Evolutionary conservation across 2,329 filamentous ascomycete genomes (phyloP).

Genomic region (Colletotrichum eremochloae): DNA sequence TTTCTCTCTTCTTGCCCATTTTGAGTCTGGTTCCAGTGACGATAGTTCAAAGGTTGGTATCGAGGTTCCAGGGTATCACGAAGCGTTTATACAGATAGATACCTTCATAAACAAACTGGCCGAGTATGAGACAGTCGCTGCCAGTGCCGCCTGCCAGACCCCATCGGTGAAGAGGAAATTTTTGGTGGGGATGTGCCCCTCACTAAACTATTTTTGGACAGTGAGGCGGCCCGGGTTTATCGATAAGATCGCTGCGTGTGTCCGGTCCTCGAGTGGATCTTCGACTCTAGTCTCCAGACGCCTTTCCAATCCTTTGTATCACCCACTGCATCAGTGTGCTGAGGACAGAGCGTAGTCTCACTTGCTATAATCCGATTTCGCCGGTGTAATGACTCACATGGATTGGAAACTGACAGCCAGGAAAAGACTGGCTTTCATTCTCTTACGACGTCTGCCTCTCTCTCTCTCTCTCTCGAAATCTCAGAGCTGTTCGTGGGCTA

Average conservation of each 20-base stretch:
- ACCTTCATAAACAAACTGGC: neutral
- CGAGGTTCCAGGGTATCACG: neutral
- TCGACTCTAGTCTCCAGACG: neutral
- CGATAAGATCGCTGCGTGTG: slow-evolving; percentile 34
- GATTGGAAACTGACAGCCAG: neutral
- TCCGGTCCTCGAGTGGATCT: slow-evolving; percentile 4
- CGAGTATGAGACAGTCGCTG: slow-evolving; percentile 26
- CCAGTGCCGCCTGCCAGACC: slow-evolving; percentile 5
- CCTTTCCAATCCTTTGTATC: neutral
- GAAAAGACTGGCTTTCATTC: neutral
- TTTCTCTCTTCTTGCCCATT: slow-evolving; percentile 66
- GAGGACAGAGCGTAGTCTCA: neutral
- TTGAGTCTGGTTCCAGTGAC: slow-evolving; percentile 20
- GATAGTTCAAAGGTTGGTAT: neutral
- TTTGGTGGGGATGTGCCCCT: slow-evolving; percentile 55
- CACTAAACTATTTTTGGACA: slow-evolving; percentile 53
- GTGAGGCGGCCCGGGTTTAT: slow-evolving; percentile 6
- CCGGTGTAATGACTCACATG: accelerated
- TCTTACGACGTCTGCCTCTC: neutral
- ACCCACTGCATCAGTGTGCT: neutral
- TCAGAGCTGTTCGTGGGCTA: neutral
- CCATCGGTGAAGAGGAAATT: slow-evolving; percentile 51
- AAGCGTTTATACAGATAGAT: neutral
- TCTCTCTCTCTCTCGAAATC: neutral
- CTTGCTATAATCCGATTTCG: neutral